Evolutionary conservation across 345 rosid genomes (phyloP).

Genomic region (Nasturtium officinale): DNA sequence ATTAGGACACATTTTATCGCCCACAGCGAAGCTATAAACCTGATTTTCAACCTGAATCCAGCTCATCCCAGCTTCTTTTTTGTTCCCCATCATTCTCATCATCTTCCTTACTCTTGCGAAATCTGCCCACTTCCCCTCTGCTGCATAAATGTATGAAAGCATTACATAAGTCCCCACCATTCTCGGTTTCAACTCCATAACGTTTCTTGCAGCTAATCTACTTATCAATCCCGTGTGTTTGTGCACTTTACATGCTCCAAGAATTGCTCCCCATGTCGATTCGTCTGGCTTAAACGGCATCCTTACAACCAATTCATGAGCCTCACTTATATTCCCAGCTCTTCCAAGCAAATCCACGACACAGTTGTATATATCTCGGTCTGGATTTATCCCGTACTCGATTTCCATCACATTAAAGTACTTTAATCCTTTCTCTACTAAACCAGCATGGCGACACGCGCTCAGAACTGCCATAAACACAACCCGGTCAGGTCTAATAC

Average conservation of each 20-base stretch:
- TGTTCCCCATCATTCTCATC: slow-evolving; percentile 59
- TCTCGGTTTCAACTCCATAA: slow-evolving; percentile 63
- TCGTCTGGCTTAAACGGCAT: slow-evolving; percentile 82
- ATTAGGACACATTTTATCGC: slow-evolving; percentile 51
- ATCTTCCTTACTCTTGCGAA: slow-evolving; percentile 65
- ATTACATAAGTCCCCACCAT: slow-evolving; percentile 67
- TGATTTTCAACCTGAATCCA: slow-evolving; percentile 75
- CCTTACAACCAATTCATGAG: slow-evolving; percentile 62
- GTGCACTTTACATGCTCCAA: slow-evolving; percentile 82
- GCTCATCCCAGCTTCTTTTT: slow-evolving; percentile 83
- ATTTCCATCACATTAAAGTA: slow-evolving; percentile 61
- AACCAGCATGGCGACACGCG: slow-evolving; percentile 89
- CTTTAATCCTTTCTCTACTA: slow-evolving; percentile 77
- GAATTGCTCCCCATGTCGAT: slow-evolving; percentile 83
- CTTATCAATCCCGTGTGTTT: slow-evolving; percentile 52
- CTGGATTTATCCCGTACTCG: slow-evolving; percentile 53
- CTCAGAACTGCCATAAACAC: slow-evolving; percentile 86
- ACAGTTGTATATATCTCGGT: slow-evolving; percentile 76
- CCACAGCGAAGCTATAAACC: slow-evolving; percentile 62
- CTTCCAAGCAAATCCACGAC: slow-evolving; percentile 87
- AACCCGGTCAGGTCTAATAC: slow-evolving; percentile 71
- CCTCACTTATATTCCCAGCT: slow-evolving; percentile 84
- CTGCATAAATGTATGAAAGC: slow-evolving; percentile 76
- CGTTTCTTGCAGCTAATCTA: slow-evolving; percentile 65
- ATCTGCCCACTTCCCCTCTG: slow-evolving; percentile 79